Evolutionary conservation across 805 yeast species (phyloP).

Genomic region (Metschnikowia vanudenii): DNA sequence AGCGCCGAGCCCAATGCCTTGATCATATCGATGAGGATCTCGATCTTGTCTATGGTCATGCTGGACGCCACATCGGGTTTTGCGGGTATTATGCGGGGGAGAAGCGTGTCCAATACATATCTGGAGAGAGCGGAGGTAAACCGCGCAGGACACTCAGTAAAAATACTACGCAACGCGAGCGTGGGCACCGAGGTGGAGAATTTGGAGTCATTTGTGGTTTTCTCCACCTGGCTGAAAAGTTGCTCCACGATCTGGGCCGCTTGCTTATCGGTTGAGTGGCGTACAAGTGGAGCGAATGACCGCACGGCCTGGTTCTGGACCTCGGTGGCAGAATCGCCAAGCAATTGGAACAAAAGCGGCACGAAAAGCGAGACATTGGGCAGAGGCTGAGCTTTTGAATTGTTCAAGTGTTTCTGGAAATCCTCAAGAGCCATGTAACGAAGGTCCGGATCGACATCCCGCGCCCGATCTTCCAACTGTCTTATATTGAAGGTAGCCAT

Average conservation of each 20-base stretch:
- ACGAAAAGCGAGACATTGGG: conserved; percentile 33
- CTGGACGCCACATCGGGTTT: conserved; percentile 12
- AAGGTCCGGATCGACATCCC: conserved; percentile 75
- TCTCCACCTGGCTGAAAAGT: conserved; percentile 26
- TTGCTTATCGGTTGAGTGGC: conserved; percentile 33
- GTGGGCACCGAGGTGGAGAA: conserved; percentile 51
- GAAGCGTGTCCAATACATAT: conserved; percentile 33
- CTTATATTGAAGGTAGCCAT: conserved; percentile 25
- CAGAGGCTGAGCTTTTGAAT: conserved; percentile 23
- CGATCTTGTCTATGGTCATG: conserved; percentile 56
- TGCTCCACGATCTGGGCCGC: conserved; percentile 29
- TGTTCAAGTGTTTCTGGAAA: conserved; percentile 46
- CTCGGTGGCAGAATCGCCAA: conserved; percentile 65
- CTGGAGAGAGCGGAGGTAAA: conserved; percentile 25
- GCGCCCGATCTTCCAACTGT: conserved; percentile 43
- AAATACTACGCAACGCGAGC: conserved; percentile 49
- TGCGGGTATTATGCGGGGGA: conserved; percentile 36
- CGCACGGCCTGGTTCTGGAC: conserved; percentile 74
- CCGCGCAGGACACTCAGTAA: conserved; percentile 30
- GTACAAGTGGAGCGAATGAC: conserved; percentile 49
- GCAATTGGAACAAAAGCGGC: conserved; percentile 40
- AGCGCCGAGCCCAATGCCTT: conserved; percentile 48
- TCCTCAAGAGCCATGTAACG: conserved; percentile 86
- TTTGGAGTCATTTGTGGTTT: conserved; percentile 19
- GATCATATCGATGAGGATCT: conserved; percentile 56